Conservation (phyloP, 1,139 yeast species). For the Yamadazyma dendronema region DNA sequence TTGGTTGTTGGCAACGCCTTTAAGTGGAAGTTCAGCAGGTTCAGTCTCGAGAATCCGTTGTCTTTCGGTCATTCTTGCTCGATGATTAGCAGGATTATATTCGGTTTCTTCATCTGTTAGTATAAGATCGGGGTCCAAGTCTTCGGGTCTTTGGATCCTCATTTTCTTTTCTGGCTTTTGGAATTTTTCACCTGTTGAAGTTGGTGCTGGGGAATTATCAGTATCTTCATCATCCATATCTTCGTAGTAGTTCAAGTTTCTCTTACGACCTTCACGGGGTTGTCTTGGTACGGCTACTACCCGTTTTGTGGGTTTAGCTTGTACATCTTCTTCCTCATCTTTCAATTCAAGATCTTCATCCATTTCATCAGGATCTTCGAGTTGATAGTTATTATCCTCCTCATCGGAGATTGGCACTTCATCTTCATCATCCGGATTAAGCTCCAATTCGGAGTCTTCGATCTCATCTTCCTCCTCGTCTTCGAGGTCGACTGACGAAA, state of each 20-base stretch:
- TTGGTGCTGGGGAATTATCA: constrained; percentile 21
- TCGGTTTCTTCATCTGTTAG: constrained; percentile 47
- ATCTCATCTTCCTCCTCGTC: constrained; percentile 20
- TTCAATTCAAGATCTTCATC: constrained; percentile 42
- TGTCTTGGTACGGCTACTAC: neutral
- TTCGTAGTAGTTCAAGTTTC: constrained; percentile 33
- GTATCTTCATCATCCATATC: constrained; percentile 29
- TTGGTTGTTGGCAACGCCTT: constrained; percentile 7
- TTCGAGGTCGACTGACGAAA: constrained; percentile 16
- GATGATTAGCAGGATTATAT: constrained; percentile 45
- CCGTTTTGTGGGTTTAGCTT: neutral
- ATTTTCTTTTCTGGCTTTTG: neutral
- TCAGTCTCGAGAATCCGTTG: constrained; percentile 44
- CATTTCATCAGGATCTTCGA: constrained; percentile 41
- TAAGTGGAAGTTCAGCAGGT: constrained; percentile 22
- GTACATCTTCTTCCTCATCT: constrained; percentile 23
- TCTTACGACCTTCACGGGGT: constrained; percentile 27
- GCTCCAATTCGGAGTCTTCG: constrained; percentile 24
- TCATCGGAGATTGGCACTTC: constrained; percentile 24
- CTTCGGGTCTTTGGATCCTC: constrained; percentile 19
- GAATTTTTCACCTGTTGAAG: constrained; percentile 16
- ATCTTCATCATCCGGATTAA: constrained; percentile 24
- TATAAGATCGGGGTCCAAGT: constrained; percentile 38
- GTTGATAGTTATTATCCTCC: constrained; percentile 34
- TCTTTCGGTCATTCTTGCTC: constrained; percentile 60